phyloP scores from a whole-genome alignment of 768 basidiomycete species.

The Chiua virens region DNA sequence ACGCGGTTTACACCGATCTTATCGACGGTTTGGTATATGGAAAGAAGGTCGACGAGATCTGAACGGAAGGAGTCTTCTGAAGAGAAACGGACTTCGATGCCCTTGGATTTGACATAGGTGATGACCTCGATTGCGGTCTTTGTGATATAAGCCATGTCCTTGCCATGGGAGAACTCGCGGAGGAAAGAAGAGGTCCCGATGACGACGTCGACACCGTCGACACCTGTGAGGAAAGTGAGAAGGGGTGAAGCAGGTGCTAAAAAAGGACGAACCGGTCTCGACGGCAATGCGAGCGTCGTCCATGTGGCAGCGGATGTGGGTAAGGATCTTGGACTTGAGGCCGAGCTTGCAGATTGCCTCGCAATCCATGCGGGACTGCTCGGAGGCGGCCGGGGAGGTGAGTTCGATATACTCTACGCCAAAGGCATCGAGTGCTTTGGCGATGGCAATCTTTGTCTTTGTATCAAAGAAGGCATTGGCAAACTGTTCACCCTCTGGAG shows the following conservation, averaged over 20 bases:
- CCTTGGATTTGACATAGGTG: slow-evolving; percentile 99
- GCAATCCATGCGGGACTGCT: slow-evolving; percentile 55
- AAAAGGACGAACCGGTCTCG: slow-evolving; percentile 75
- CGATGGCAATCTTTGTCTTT: slow-evolving; percentile 99
- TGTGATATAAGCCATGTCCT: slow-evolving; percentile 99
- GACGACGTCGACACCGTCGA: slow-evolving; percentile 98
- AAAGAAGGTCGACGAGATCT: slow-evolving; percentile 96
- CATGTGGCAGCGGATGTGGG: slow-evolving; percentile 99
- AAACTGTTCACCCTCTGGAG: slow-evolving; percentile 94
- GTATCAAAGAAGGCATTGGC: slow-evolving; percentile 99
- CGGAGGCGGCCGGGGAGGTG: background rate
- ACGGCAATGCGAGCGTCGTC: slow-evolving; percentile 98
- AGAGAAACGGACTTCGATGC: slow-evolving; percentile 98
- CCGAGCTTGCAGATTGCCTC: slow-evolving; percentile 99
- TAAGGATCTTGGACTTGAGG: slow-evolving; percentile 93
- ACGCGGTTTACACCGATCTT: slow-evolving; percentile 99
- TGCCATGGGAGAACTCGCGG: slow-evolving; percentile 98
- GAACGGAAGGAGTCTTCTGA: slow-evolving; percentile 99
- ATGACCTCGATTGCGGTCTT: slow-evolving; percentile 99
- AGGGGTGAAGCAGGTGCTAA: background rate
- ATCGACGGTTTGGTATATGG: slow-evolving; percentile 99
- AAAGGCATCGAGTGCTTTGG: slow-evolving; percentile 96
- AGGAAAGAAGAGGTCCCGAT: slow-evolving; percentile 99
- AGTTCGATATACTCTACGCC: slow-evolving; percentile 46
- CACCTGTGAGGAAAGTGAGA: slow-evolving; percentile 51